A percentile compares a stretch with the other conserved stretches of the same genome.
These are phyloP conservation scores for Purpureocillium takamizusanense DNA, from an alignment of 2,329 filamentous ascomycete species.

Conservation along the genomic window DNA sequence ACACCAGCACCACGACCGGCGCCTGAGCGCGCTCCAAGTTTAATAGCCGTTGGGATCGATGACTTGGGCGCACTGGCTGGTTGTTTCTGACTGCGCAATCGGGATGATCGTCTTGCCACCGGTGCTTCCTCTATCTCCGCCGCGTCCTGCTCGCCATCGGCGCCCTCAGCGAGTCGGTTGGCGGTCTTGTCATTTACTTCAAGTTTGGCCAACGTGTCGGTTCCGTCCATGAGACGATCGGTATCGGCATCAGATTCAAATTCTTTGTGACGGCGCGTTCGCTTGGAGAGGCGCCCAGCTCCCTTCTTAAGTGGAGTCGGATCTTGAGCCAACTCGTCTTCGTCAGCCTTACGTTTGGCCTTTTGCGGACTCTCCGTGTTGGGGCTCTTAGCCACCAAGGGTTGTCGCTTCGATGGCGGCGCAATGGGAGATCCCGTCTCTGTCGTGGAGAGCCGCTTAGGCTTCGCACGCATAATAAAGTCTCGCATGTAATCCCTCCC, in stretches of 20 bases:
- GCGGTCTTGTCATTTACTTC: neutral
- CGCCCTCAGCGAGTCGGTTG: neutral
- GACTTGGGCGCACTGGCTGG: slow-evolving; percentile 15
- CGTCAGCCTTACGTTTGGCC: slow-evolving; percentile 21
- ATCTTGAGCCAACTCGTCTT: slow-evolving; percentile 6
- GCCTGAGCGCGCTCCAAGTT: slow-evolving; percentile 15
- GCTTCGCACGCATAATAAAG: slow-evolving; percentile 25
- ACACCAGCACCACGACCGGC: slow-evolving; percentile 13
- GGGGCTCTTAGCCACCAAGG: slow-evolving; percentile 24
- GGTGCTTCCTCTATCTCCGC: slow-evolving; percentile 9
- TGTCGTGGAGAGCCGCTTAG: slow-evolving; percentile 16
- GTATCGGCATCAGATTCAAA: slow-evolving; percentile 1
- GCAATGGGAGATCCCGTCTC: slow-evolving; percentile 22
- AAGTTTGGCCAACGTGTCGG: neutral
- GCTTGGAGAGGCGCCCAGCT: slow-evolving; percentile 14
- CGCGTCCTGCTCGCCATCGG: slow-evolving; percentile 6
- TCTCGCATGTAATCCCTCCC: slow-evolving; percentile 23
- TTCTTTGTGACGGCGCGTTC: slow-evolving; percentile 11
- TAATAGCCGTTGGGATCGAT: slow-evolving; percentile 25
- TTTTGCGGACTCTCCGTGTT: slow-evolving; percentile 23
- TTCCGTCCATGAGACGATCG: slow-evolving; percentile 1
- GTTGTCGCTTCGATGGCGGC: slow-evolving; percentile 14
- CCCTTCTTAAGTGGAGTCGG: slow-evolving; percentile 12
- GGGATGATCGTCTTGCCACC: slow-evolving; percentile 20
- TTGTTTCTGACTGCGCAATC: slow-evolving; percentile 16